phyloP scores from a whole-genome alignment of 345 rosid genomes.

The Murraya paniculata region DNA sequence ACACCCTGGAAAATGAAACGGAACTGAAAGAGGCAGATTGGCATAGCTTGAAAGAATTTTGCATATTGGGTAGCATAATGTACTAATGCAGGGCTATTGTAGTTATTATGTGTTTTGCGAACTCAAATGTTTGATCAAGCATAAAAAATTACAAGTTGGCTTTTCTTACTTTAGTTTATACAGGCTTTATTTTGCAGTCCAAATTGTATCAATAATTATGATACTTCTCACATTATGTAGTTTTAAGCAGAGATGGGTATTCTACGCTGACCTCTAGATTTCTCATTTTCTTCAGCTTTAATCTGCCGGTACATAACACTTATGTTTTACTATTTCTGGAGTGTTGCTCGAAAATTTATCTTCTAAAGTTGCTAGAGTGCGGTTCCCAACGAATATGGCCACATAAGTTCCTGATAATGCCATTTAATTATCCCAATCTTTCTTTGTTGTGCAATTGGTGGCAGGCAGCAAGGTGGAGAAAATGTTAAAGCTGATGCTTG shows the following conservation, averaged over 20 bases:
- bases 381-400: conserved; percentile 30
- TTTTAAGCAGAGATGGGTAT: background rate
- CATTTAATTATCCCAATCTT: conserved; percentile 11
- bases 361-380: background rate
- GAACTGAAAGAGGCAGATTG: background rate
- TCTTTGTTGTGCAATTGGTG: conserved; percentile 30
- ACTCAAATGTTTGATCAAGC: background rate
- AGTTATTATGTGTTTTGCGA: background rate
- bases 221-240: background rate
- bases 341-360: background rate
- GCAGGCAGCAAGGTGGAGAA: conserved; percentile 25
- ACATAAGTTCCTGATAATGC: conserved; percentile 30
- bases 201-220: background rate
- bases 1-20: background rate
- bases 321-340: background rate
- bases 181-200: background rate
- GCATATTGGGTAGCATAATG: background rate
- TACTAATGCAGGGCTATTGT: background rate
- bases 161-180: background rate
- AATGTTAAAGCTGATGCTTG: conserved; percentile 70
- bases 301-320: background rate
- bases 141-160: background rate
- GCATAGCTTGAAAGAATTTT: background rate
- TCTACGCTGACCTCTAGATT: background rate
- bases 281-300: background rate